Conservation (phyloP, 1,139 yeast genomes). For the Hanseniaspora gamundiae region DNA sequence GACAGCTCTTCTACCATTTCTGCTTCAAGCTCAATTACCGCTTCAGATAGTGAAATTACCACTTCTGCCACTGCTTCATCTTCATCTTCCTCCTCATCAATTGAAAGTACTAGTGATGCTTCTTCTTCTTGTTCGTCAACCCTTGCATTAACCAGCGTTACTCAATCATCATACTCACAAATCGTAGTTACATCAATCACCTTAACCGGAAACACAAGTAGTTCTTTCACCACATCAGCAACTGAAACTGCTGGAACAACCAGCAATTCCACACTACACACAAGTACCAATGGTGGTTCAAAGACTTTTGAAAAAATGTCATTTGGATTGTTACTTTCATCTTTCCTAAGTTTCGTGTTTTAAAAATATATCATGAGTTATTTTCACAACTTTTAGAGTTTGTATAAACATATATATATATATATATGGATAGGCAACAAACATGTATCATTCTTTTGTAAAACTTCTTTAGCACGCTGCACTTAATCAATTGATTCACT, state of each 20-base stretch:
- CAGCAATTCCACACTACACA: too few species aligned
- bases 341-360: too few species aligned
- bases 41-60: too few species aligned
- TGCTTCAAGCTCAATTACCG: too few species aligned
- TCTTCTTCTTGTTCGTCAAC: conserved; percentile 5
- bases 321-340: too few species aligned
- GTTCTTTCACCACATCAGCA: background rate
- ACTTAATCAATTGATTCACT: too few species aligned
- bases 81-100: conserved; percentile 9
- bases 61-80: conserved; percentile 9
- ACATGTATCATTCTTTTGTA: too few species aligned
- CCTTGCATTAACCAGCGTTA: background rate
- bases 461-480: too few species aligned
- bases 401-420: too few species aligned
- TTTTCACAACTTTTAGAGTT: too few species aligned
- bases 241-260: background rate
- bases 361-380: too few species aligned
- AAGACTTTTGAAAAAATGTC: background rate
- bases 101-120: conserved; percentile 10
- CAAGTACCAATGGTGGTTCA: background rate
- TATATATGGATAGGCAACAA: too few species aligned
- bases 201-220: background rate
- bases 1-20: conserved; percentile 11
- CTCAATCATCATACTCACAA: background rate
- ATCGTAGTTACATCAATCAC: background rate